Conservation (phyloP, 176 grass and related monocot genomes). For the Oryza coarctata region DNA sequence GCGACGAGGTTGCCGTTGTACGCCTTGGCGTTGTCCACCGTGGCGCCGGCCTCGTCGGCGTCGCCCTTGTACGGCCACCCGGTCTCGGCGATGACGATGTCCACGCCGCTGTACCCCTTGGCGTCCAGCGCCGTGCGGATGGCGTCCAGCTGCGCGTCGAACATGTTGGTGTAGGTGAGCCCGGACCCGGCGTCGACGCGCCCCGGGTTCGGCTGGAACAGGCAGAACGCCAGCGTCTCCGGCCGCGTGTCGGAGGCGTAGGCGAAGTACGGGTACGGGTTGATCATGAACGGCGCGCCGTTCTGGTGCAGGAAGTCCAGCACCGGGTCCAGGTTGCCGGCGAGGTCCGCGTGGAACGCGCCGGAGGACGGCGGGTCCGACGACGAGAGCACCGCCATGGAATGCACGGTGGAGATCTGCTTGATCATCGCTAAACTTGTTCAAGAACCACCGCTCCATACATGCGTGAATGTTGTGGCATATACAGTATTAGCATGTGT, state of each 20-base stretch:
- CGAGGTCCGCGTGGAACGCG: constrained; percentile 59
- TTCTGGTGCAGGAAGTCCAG: constrained; percentile 81
- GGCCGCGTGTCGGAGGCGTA: constrained; percentile 76
- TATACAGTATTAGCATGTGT: neutral
- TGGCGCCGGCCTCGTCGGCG: constrained; percentile 64
- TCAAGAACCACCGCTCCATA: neutral
- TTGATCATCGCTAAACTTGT: neutral
- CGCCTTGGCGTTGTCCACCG: constrained; percentile 76
- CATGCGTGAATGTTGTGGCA: neutral
- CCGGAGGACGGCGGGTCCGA: constrained; percentile 93
- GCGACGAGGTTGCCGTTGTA: constrained; percentile 84
- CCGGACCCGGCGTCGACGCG: constrained; percentile 71
- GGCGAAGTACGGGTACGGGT: constrained; percentile 96
- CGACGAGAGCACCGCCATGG: constrained; percentile 77
- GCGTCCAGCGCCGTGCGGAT: constrained; percentile 68
- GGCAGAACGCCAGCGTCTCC: constrained; percentile 95
- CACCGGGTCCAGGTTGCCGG: constrained; percentile 56
- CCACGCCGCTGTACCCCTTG: constrained; percentile 63
- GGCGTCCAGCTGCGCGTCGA: constrained; percentile 97
- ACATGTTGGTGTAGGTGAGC: constrained; percentile 95
- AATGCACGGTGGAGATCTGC: constrained; percentile 82
- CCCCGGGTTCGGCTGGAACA: constrained; percentile 86
- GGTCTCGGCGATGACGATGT: constrained; percentile 91
- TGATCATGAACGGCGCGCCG: constrained; percentile 90
- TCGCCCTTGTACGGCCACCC: constrained; percentile 96